Evolutionary conservation across 78 protist species (phyloP).

Genomic region (Cavenderia fasciculata): DNA sequence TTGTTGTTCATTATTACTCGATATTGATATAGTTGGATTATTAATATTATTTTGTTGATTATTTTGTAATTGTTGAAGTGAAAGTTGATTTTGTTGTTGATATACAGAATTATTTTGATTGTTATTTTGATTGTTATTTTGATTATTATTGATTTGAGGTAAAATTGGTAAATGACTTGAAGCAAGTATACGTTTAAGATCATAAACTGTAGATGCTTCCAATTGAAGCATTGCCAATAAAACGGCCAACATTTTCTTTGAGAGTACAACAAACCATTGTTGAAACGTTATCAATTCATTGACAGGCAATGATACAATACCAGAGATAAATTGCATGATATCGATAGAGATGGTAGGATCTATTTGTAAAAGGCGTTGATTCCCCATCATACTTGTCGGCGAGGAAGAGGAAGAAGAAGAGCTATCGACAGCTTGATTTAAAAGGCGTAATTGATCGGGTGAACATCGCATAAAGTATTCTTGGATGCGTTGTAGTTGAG

Average conservation of each 20-base stretch:
- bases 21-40: no score
- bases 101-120: no score
- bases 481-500: slow-evolving; percentile 47
- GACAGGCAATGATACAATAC: slow-evolving; percentile 45
- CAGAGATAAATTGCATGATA: slow-evolving; percentile 67
- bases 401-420: neutral
- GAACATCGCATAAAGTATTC: slow-evolving; percentile 73
- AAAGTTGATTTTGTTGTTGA: neutral
- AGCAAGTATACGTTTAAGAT: slow-evolving; percentile 27
- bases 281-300: slow-evolving; percentile 42
- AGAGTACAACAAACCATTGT: slow-evolving; percentile 47
- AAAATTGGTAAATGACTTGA: slow-evolving; percentile 35
- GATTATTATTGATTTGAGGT: neutral
- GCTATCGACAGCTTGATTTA: neutral
- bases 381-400: neutral
- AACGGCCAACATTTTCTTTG: slow-evolving; percentile 59
- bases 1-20: no score
- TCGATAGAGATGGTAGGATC: slow-evolving; percentile 74
- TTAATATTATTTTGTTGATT: neutral
- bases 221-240: slow-evolving; percentile 66
- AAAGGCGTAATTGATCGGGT: neutral
- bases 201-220: slow-evolving; percentile 50
- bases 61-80: neutral
- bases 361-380: slow-evolving; percentile 50
- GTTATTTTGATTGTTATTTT: neutral